These are phyloP conservation scores for Panaeolus cyanescens DNA, from an alignment of 768 basidiomycete genomes.

Conservation along the genomic window DNA sequence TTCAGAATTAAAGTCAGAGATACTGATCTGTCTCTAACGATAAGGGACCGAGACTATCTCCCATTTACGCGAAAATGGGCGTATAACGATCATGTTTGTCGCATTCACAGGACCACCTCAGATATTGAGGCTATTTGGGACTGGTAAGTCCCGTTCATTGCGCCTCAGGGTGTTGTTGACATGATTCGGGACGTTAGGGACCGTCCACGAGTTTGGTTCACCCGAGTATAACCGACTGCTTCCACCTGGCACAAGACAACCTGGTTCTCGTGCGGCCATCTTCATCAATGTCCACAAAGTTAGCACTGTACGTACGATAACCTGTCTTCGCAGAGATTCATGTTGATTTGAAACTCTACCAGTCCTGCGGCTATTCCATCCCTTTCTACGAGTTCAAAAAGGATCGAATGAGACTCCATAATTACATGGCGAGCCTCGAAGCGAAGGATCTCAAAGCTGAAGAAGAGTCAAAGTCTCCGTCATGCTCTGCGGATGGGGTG, in stretches of 20 bases:
- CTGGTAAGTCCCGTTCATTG: slow-evolving; percentile 32
- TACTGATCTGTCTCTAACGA: neutral
- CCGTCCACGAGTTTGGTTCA: slow-evolving; percentile 58
- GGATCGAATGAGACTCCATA: slow-evolving; percentile 49
- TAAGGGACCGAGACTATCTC: slow-evolving; percentile 58
- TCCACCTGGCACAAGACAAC: slow-evolving; percentile 42
- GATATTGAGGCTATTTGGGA: slow-evolving; percentile 62
- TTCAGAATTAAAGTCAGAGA: neutral
- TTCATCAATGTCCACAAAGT: slow-evolving; percentile 60
- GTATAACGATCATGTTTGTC: slow-evolving; percentile 62
- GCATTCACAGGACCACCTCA: slow-evolving; percentile 62
- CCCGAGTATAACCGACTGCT: slow-evolving; percentile 53
- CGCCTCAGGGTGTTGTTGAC: neutral
- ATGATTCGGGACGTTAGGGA: slow-evolving; percentile 33
- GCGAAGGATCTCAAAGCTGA: slow-evolving; percentile 31
- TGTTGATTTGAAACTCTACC: neutral
- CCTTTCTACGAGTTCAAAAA: slow-evolving; percentile 54
- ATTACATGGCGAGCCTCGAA: slow-evolving; percentile 38
- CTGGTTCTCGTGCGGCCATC: slow-evolving; percentile 58
- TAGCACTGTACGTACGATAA: slow-evolving; percentile 28
- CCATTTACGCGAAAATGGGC: slow-evolving; percentile 63
- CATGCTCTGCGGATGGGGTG: slow-evolving; percentile 1
- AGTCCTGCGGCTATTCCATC: slow-evolving; percentile 65
- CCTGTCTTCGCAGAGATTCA: neutral
- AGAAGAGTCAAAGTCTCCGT: neutral